These are phyloP conservation scores for Fragaria iinumae DNA, from an alignment of 306 rosid species.

Conservation along the genomic window DNA sequence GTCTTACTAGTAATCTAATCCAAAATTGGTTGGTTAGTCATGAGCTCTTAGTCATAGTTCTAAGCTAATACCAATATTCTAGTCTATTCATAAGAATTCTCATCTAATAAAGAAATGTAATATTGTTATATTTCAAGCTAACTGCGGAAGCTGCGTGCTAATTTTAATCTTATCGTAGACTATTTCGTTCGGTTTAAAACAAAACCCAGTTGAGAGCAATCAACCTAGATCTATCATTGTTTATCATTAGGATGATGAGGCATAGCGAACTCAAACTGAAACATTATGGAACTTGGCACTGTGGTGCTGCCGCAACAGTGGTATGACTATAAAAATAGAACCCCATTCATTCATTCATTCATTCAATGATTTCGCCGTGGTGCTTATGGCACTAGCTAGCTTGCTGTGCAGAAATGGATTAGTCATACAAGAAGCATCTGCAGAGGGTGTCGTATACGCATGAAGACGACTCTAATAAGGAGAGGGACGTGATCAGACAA, in stretches of 20 bases:
- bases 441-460: conserved; percentile 1
- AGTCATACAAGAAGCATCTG: neutral
- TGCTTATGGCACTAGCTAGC: neutral
- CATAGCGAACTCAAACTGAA: neutral
- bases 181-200: no score
- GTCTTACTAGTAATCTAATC: neutral
- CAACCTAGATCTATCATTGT: neutral
- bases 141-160: accelerated
- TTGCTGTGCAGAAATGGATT: neutral
- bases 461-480: neutral
- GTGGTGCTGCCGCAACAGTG: neutral
- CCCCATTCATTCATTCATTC: neutral
- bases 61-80: neutral
- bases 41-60: neutral
- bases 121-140: no score
- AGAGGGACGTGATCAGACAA: neutral
- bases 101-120: neutral
- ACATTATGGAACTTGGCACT: neutral
- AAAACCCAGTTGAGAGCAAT: no score
- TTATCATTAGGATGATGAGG: neutral
- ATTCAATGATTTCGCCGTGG: neutral
- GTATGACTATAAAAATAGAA: neutral
- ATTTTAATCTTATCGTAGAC: no score
- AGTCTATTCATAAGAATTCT: neutral
- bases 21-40: neutral